Percentiles rank a stretch among this genome's conserved stretches.
These are phyloP conservation scores for Colletotrichum aenigma DNA, from an alignment of 2,329 filamentous ascomycete genomes.

Conservation along the genomic window DNA sequence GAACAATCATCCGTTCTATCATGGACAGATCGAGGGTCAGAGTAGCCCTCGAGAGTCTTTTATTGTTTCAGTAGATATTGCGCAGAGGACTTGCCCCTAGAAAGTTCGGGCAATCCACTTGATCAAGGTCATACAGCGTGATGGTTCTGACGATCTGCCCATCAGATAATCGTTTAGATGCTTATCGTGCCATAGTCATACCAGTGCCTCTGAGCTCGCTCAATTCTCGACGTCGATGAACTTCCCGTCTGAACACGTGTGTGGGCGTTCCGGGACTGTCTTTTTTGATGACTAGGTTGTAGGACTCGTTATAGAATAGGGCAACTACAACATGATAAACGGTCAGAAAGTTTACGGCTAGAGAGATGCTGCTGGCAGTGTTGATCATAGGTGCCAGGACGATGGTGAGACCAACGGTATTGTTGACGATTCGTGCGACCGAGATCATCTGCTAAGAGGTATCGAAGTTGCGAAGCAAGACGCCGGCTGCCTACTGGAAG, in stretches of 20 bases:
- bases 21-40: too few relatives aligned
- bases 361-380: rapidly evolving
- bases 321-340: not conserved
- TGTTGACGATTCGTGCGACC: not conserved
- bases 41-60: too few relatives aligned
- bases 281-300: rapidly evolving
- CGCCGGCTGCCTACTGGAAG: not conserved
- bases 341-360: not conserved
- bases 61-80: too few relatives aligned
- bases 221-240: too few relatives aligned
- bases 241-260: not conserved
- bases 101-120: too few relatives aligned
- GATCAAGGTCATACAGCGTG: too few relatives aligned
- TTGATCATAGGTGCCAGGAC: not conserved
- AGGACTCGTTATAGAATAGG: not conserved
- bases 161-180: too few relatives aligned
- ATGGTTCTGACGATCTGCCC: too few relatives aligned
- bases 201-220: too few relatives aligned
- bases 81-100: too few relatives aligned
- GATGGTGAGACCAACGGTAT: not conserved
- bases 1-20: too few relatives aligned
- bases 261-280: not conserved
- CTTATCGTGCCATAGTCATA: too few relatives aligned
- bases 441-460: not conserved
- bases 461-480: not conserved